Conservation (phyloP, 768 basidiomycete species). For the Suillus subaureus region DNA sequence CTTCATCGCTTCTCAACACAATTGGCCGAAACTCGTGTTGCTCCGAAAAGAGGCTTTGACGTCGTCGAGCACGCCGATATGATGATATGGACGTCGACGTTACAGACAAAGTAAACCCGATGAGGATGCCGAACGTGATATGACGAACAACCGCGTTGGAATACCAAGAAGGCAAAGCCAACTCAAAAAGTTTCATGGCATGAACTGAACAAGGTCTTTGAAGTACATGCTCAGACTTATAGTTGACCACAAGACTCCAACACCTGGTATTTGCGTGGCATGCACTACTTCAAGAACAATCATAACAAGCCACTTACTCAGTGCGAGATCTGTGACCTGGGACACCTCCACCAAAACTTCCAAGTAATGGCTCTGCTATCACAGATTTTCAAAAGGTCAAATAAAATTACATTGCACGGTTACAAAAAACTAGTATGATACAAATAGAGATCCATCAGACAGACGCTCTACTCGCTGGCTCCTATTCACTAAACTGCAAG, state of each 20-base stretch:
- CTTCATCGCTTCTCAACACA: constrained; percentile 73
- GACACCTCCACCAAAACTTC: not conserved
- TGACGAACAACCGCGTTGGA: constrained; percentile 33
- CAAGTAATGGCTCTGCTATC: not conserved
- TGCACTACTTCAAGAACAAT: not conserved
- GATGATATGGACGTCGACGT: constrained; percentile 66
- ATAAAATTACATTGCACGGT: not conserved
- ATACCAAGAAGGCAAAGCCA: constrained; percentile 24
- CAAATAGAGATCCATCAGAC: constrained; percentile 57
- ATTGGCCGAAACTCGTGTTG: constrained; percentile 56
- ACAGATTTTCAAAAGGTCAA: not conserved
- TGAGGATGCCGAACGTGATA: constrained; percentile 54
- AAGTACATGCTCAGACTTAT: not conserved
- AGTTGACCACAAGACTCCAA: not conserved
- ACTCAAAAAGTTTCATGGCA: constrained; percentile 16
- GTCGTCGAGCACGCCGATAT: constrained; percentile 53
- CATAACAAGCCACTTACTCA: no score
- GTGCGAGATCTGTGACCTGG: no score
- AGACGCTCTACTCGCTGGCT: constrained; percentile 61
- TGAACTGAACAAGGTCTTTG: not conserved
- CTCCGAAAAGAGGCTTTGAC: constrained; percentile 37
- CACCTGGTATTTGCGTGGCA: not conserved
- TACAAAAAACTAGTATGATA: not conserved
- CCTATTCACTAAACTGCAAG: constrained; percentile 25
- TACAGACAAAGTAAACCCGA: constrained; percentile 78